Conservation (phyloP, 176 grass and related monocot genomes). For the Oryza rufipogon region DNA sequence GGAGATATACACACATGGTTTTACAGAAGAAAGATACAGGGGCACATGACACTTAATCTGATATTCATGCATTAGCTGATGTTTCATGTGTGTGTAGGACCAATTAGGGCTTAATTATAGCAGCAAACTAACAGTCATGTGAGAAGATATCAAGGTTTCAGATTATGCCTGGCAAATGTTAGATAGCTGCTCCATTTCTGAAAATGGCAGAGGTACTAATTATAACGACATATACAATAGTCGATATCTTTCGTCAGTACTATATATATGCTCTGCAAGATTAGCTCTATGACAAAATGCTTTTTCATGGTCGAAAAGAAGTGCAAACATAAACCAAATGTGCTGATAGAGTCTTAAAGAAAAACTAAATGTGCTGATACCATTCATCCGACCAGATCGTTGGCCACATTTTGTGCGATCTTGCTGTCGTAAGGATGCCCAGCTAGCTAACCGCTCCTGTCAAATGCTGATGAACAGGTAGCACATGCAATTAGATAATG, state of each 20-base stretch:
- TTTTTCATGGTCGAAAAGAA: no score
- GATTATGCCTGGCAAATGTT: not conserved
- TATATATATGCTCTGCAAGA: not conserved
- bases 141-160: conserved; percentile 9
- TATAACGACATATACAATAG: not conserved
- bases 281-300: not conserved
- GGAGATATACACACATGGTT: not conserved
- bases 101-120: not conserved
- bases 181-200: not conserved
- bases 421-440: not conserved
- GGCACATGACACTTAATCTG: conserved; percentile 23
- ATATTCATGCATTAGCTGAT: not conserved
- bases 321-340: no score
- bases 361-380: not conserved
- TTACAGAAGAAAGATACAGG: conserved; percentile 14
- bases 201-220: not conserved
- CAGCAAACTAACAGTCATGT: conserved; percentile 19
- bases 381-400: conserved; percentile 33
- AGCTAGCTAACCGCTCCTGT: not conserved
- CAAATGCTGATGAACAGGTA: not conserved
- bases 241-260: not conserved
- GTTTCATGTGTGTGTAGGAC: conserved; percentile 28
- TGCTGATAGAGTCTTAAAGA: not conserved
- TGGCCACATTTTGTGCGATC: conserved; percentile 12
- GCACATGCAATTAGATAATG: not conserved